Evolutionary conservation across 768 basidiomycete genomes (phyloP).

Genomic region (Leccinum incarnatum): DNA sequence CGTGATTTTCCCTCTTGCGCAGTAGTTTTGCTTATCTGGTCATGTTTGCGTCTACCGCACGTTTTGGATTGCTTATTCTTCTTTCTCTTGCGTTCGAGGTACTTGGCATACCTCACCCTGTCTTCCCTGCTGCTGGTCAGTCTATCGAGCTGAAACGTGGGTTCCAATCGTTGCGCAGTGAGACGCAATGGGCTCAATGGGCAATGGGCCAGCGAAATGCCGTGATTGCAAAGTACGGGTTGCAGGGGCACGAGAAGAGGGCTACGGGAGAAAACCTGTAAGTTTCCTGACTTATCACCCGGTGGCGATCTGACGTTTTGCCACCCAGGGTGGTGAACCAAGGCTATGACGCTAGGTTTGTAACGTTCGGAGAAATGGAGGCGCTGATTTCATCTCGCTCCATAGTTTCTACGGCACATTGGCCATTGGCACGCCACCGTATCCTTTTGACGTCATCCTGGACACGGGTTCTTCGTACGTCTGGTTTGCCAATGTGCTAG

Average conservation of each 20-base stretch:
- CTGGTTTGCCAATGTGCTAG: neutral
- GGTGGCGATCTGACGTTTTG: slow-evolving; percentile 1
- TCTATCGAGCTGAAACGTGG: slow-evolving; percentile 20
- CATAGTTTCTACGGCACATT: slow-evolving; percentile 35
- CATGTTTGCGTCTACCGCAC: slow-evolving; percentile 7
- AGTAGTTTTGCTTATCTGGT: neutral
- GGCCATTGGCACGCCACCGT: slow-evolving; percentile 44
- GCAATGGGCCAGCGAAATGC: slow-evolving; percentile 45
- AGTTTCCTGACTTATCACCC: neutral
- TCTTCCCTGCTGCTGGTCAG: slow-evolving; percentile 16
- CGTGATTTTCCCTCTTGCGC: slow-evolving; percentile 2
- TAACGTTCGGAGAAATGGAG: neutral
- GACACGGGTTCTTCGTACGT: slow-evolving; percentile 48
- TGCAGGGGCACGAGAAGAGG: slow-evolving; percentile 33
- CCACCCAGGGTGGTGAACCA: slow-evolving; percentile 55
- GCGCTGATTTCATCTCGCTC: neutral
- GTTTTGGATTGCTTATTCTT: slow-evolving; percentile 13
- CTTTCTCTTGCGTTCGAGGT: slow-evolving; percentile 10
- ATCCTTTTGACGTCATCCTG: slow-evolving; percentile 46
- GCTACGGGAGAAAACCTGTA: slow-evolving; percentile 50
- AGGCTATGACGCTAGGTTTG: slow-evolving; percentile 59
- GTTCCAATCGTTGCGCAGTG: slow-evolving; percentile 12
- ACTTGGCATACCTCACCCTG: slow-evolving; percentile 11
- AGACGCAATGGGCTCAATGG: slow-evolving; percentile 30
- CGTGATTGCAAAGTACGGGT: slow-evolving; percentile 49